These are phyloP conservation scores for Chalara sp. DNA, from an alignment of 2,329 filamentous ascomycete species.

Conservation along the genomic window DNA sequence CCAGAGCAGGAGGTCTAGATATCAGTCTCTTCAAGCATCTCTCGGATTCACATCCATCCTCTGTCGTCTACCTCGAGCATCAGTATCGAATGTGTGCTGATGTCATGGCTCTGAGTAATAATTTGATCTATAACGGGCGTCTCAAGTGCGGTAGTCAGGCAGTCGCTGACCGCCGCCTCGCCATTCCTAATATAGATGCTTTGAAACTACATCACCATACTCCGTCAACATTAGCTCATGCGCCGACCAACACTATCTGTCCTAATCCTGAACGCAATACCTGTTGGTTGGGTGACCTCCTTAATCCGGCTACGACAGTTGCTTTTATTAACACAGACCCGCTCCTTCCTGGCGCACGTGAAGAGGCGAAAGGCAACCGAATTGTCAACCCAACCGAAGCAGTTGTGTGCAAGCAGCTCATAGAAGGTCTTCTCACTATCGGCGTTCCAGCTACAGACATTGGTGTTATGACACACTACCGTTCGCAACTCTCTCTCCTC, in stretches of 20 bases:
- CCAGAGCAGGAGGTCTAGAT: constrained; percentile 78
- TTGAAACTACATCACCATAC: constrained; percentile 54
- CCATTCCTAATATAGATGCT: constrained; percentile 58
- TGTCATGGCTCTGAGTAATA: constrained; percentile 90
- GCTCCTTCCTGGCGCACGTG: constrained; percentile 56
- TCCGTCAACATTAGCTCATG: constrained; percentile 34
- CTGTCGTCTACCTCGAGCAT: constrained; percentile 86
- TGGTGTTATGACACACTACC: constrained; percentile 95
- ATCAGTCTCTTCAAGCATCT: constrained; percentile 90
- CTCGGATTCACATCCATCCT: constrained; percentile 78
- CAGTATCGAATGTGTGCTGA: constrained; percentile 99
- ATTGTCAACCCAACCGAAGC: constrained; percentile 87
- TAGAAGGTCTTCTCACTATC: constrained; percentile 67
- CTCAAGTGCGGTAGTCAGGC: constrained; percentile 81
- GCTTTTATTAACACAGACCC: constrained; percentile 86
- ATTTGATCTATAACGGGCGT: constrained; percentile 83
- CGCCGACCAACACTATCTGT: constrained; percentile 46
- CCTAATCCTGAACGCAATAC: constrained; percentile 31
- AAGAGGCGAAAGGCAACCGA: constrained; percentile 73
- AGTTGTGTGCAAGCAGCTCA: constrained; percentile 69
- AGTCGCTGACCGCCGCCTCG: constrained; percentile 63
- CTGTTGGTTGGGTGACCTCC: constrained; percentile 73
- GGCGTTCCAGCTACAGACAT: constrained; percentile 73
- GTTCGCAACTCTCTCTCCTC: constrained; percentile 80
- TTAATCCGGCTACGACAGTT: constrained; percentile 67